phyloP scores from a whole-genome alignment of 345 rosid species.

The Rhodomyrtus tomentosa region DNA sequence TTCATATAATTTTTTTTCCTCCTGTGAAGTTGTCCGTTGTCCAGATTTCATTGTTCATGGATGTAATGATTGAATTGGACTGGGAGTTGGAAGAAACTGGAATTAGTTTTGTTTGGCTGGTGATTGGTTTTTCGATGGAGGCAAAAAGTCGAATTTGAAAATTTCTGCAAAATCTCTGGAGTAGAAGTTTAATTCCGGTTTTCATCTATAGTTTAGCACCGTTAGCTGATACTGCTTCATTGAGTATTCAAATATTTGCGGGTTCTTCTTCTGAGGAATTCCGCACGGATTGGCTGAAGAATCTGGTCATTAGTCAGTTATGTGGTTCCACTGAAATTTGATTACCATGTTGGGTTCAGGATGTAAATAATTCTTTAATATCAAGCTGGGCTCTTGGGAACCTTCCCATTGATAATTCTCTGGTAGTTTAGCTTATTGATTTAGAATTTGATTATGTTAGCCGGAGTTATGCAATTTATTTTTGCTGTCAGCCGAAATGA shows the following conservation, averaged over 20 bases:
- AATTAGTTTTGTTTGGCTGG: not conserved
- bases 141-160: not conserved
- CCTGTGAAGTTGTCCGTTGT: not conserved
- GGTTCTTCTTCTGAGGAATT: not conserved
- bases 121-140: not conserved
- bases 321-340: not conserved
- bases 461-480: not conserved
- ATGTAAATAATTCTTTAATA: not conserved
- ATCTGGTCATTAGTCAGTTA: not conserved
- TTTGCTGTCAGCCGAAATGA: not conserved
- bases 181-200: not conserved
- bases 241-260: not conserved
- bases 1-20: not conserved
- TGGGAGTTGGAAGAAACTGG: not conserved
- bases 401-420: not conserved
- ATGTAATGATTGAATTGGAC: not conserved
- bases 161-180: not conserved
- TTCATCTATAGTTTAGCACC: not conserved
- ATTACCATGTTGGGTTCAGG: not conserved
- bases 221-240: not conserved
- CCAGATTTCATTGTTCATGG: not conserved
- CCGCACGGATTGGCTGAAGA: not conserved
- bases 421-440: not conserved
- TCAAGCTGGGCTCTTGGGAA: not conserved
- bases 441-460: not conserved